Evolutionary conservation across 306 rosid species (phyloP).

Genomic region (Castanea crenata): DNA sequence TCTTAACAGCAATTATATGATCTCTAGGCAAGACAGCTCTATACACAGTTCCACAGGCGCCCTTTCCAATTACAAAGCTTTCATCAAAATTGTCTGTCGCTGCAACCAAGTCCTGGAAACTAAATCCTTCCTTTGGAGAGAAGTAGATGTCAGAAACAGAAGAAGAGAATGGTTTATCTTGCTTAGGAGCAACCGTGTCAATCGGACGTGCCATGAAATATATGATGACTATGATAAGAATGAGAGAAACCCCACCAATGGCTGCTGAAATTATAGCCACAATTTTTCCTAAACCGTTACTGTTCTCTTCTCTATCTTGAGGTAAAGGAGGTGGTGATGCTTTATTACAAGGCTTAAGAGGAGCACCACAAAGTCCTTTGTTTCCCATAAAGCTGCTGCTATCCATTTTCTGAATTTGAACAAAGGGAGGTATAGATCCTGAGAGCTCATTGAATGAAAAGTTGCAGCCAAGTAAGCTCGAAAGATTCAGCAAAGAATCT

Average conservation of each 20-base stretch:
- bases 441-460: slow-evolving; percentile 86
- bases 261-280: slow-evolving; percentile 56
- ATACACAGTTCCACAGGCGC: slow-evolving; percentile 95
- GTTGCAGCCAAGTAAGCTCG: slow-evolving; percentile 81
- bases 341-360: slow-evolving; percentile 49
- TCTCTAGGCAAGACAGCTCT: slow-evolving; percentile 74
- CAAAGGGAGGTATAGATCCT: slow-evolving; percentile 67
- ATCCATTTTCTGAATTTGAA: slow-evolving; percentile 63
- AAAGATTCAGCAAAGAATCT: slow-evolving; percentile 55
- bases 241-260: slow-evolving; percentile 86
- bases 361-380: slow-evolving; percentile 75
- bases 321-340: slow-evolving; percentile 33
- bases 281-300: slow-evolving; percentile 47
- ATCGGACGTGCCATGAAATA: slow-evolving; percentile 62
- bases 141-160: slow-evolving; percentile 74
- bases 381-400: slow-evolving; percentile 66
- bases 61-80: slow-evolving; percentile 71
- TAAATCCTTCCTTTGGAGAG: slow-evolving; percentile 76
- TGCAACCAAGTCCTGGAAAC: slow-evolving; percentile 85
- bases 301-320: background rate
- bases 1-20: slow-evolving; percentile 80
- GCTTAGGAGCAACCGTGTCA: slow-evolving; percentile 39
- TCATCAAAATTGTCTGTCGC: slow-evolving; percentile 79
- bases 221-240: slow-evolving; percentile 66
- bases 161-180: slow-evolving; percentile 47